Evolutionary conservation across 2,329 filamentous ascomycete genomes (phyloP).

Genomic region (Arachnomyces sp.): DNA sequence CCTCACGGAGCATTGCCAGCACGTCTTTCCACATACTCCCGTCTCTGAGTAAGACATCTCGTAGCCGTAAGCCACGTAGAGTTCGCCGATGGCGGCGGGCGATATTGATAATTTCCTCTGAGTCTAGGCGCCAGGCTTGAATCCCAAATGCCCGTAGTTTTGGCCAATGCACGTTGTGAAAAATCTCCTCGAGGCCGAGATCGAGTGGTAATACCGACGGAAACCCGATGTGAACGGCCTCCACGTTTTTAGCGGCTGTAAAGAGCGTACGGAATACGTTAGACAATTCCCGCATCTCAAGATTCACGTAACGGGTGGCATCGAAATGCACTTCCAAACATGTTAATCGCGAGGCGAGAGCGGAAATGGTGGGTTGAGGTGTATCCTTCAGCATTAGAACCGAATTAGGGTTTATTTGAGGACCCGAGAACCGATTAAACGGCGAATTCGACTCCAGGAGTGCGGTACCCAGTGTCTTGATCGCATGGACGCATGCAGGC

Average conservation of each 20-base stretch:
- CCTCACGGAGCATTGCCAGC: slow-evolving; percentile 47
- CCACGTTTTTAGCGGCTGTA: slow-evolving; percentile 51
- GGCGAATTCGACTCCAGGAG: slow-evolving; percentile 50
- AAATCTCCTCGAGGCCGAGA: slow-evolving; percentile 53
- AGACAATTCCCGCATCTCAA: slow-evolving; percentile 52
- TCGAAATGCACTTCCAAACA: slow-evolving; percentile 59
- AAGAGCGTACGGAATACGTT: slow-evolving; percentile 53
- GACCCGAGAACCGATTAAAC: slow-evolving; percentile 54
- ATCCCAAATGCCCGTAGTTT: slow-evolving; percentile 57
- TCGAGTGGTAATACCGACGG: slow-evolving; percentile 50
- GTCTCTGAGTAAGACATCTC: slow-evolving; percentile 54
- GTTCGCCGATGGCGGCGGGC: slow-evolving; percentile 49
- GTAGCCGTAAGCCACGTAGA: slow-evolving; percentile 52
- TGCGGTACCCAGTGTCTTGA: slow-evolving; percentile 51
- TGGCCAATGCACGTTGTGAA: slow-evolving; percentile 56
- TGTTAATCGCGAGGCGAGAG: slow-evolving; percentile 50
- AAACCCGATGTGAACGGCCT: slow-evolving; percentile 59
- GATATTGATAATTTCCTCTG: slow-evolving; percentile 54
- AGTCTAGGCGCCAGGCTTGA: slow-evolving; percentile 55
- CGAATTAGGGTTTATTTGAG: slow-evolving; percentile 55
- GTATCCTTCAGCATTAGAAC: slow-evolving; percentile 45
- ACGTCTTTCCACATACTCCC: slow-evolving; percentile 56
- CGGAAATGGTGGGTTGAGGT: slow-evolving; percentile 41
- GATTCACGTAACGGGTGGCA: slow-evolving; percentile 49
- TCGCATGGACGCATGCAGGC: slow-evolving; percentile 54